Percentiles rank a stretch among this genome's conserved stretches.
phyloP scores from a whole-genome alignment of 23 red algal species.

The Gracilaria gracilis region DNA sequence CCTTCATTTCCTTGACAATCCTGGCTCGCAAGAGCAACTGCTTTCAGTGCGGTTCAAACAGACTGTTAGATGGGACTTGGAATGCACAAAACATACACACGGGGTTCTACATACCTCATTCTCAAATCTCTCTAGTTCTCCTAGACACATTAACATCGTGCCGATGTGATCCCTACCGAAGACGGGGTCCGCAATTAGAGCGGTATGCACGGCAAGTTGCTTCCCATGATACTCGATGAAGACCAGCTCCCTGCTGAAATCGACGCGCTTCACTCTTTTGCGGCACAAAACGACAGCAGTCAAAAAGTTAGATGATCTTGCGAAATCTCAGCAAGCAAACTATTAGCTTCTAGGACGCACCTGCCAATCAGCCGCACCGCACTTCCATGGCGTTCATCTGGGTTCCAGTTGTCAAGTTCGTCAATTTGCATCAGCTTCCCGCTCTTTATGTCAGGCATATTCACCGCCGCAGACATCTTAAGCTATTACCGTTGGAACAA shows the following conservation, averaged over 20 bases:
- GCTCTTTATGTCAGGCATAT: conserved; percentile 63
- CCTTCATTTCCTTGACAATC: conserved; percentile 47
- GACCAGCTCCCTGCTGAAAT: neutral
- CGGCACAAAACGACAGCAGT: neutral
- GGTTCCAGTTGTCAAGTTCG: conserved; percentile 50
- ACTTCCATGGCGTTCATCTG: conserved; percentile 48
- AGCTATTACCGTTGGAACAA: neutral
- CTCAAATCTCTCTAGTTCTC: conserved; percentile 48
- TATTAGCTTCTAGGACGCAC: neutral
- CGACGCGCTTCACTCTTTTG: conserved; percentile 33
- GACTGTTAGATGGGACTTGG: neutral
- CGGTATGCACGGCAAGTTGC: conserved; percentile 39
- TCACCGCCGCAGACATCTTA: conserved; percentile 36
- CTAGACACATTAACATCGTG: conserved; percentile 29
- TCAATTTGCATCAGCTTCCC: conserved; percentile 37
- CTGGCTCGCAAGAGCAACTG: conserved; percentile 46
- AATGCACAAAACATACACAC: neutral
- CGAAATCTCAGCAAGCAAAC: neutral
- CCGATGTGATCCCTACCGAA: conserved; percentile 26
- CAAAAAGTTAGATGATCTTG: neutral
- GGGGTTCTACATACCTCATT: conserved; percentile 24
- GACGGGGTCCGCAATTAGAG: conserved; percentile 1
- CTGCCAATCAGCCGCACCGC: conserved; percentile 44
- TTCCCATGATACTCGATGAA: conserved; percentile 31
- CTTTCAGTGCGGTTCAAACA: neutral